phyloP scores from a whole-genome alignment of 306 rosid genomes.

The Vigna reflexopilosa region DNA sequence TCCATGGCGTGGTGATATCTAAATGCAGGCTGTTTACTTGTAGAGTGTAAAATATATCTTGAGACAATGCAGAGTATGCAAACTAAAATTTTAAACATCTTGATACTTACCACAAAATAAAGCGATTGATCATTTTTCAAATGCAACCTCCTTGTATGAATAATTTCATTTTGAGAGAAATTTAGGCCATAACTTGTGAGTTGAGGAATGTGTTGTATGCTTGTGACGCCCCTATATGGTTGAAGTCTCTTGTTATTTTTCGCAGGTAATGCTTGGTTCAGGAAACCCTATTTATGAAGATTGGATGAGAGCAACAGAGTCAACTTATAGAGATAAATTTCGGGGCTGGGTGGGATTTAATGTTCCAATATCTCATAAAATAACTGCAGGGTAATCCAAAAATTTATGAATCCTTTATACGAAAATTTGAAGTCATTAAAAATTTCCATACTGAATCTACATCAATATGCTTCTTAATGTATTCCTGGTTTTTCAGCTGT shows the following conservation, averaged over 20 bases:
- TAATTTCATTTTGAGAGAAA: slow-evolving; percentile 36
- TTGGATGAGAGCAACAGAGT: slow-evolving; percentile 90
- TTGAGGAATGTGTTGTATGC: slow-evolving; percentile 33
- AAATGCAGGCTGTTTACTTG: slow-evolving; percentile 15
- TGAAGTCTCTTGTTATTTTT: slow-evolving; percentile 26
- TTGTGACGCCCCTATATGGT: slow-evolving; percentile 12
- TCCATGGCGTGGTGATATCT: slow-evolving; percentile 24
- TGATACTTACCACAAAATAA: not conserved
- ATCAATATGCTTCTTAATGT: slow-evolving; percentile 39
- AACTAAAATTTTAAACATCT: slow-evolving; percentile 29
- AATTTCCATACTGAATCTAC: slow-evolving; percentile 24
- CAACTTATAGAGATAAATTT: slow-evolving; percentile 66
- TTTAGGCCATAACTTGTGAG: slow-evolving; percentile 23
- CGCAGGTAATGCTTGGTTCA: slow-evolving; percentile 92
- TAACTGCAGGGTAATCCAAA: slow-evolving; percentile 83
- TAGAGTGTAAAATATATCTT: slow-evolving; percentile 17
- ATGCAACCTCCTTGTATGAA: slow-evolving; percentile 31
- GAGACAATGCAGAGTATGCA: not conserved
- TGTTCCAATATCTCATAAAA: slow-evolving; percentile 85
- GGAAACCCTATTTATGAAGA: slow-evolving; percentile 69
- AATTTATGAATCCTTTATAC: slow-evolving; percentile 52
- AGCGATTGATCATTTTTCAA: slow-evolving; percentile 8
- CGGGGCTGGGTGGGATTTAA: slow-evolving; percentile 96
- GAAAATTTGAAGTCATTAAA: slow-evolving; percentile 50
- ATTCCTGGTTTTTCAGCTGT: slow-evolving; percentile 62